Evolutionary conservation across 345 rosid genomes (phyloP).

Genomic region (Populus davidiana): DNA sequence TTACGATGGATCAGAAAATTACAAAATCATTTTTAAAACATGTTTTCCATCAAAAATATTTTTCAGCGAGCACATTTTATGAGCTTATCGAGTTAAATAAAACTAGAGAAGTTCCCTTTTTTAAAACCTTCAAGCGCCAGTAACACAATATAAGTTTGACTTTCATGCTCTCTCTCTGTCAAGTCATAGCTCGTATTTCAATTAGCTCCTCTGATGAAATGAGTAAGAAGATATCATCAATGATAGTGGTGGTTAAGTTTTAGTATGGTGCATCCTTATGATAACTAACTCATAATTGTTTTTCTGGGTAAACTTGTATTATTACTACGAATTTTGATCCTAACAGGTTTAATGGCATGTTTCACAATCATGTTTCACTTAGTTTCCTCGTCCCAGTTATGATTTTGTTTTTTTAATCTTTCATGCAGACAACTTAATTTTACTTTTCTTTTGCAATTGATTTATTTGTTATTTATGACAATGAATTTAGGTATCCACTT

Average conservation of each 20-base stretch:
- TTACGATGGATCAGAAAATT: background rate
- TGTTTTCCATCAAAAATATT: background rate
- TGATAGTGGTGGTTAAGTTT: background rate
- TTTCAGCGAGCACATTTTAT: background rate
- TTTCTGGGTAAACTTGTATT: background rate
- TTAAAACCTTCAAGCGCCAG: background rate
- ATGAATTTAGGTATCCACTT: slow-evolving; percentile 61
- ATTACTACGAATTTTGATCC: background rate
- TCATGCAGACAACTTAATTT: background rate
- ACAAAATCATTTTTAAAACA: background rate
- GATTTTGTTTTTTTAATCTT: background rate
- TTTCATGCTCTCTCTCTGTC: background rate
- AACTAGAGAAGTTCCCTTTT: background rate
- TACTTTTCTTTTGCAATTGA: background rate
- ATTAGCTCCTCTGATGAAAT: background rate
- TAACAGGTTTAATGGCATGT: background rate
- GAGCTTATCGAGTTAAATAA: background rate
- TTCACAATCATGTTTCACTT: background rate
- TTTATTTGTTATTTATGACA: background rate
- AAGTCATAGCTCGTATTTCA: background rate
- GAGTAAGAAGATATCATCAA: background rate
- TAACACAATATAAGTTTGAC: background rate
- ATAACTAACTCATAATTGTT: background rate
- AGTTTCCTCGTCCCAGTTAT: background rate
- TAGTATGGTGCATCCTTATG: background rate